These are phyloP conservation scores for Protomyces macrosporus DNA, from an alignment of 1,139 yeast species.

Conservation along the genomic window DNA sequence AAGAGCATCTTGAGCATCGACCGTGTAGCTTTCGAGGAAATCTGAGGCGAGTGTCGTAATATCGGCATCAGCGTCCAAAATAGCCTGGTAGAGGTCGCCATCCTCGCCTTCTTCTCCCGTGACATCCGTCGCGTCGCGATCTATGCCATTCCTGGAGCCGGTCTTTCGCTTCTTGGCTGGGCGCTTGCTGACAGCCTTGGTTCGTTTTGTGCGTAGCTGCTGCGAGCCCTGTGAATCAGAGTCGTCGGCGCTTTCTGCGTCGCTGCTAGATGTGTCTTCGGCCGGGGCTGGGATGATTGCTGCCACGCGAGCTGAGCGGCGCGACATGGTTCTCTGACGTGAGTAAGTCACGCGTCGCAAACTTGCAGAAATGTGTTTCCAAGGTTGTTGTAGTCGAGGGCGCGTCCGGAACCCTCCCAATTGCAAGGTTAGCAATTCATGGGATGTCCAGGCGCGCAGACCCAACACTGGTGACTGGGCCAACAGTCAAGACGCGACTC, in stretches of 20 bases:
- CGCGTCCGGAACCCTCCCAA: too few species aligned
- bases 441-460: too few species aligned
- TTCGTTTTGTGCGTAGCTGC: background rate
- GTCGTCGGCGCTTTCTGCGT: too few species aligned
- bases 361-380: too few species aligned
- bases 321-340: background rate
- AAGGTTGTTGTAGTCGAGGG: too few species aligned
- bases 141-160: background rate
- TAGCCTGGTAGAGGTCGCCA: constrained; percentile 32
- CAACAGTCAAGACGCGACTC: too few species aligned
- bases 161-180: background rate
- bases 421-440: too few species aligned
- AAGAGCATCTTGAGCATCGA: constrained; percentile 48
- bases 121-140: background rate
- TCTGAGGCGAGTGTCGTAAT: constrained; percentile 58
- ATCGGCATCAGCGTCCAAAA: constrained; percentile 46
- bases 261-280: too few species aligned
- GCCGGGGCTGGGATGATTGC: too few species aligned
- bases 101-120: background rate
- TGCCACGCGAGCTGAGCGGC: background rate
- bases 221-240: too few species aligned
- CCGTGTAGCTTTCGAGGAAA: constrained; percentile 60
- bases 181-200: background rate
- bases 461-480: too few species aligned
- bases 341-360: too few species aligned